Base-by-base conservation (phyloP, 306 rosid species). In the Pyrus pyrifolia region DNA sequence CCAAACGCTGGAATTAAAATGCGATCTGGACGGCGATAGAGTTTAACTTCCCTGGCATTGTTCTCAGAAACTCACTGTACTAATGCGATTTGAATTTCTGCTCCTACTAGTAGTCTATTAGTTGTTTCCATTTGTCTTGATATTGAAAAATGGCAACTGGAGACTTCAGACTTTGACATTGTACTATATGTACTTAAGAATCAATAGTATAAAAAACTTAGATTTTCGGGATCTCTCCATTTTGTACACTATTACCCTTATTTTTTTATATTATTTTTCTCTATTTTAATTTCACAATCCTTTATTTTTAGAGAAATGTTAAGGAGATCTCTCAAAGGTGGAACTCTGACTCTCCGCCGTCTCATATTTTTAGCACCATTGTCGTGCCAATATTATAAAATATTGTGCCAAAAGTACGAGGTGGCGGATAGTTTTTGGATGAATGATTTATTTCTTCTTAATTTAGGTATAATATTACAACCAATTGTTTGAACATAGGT, bases 1-100 rank as follows among this genome's bases (percentile, higher is more conserved):
- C 33, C 66, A 92, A 87, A 81, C 82, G 95, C 69, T 92, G 97
- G 96, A 89, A 92, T 79, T 92, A 80, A 85, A 61, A 75, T 14
- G 68, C 57, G 73, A 38, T 78, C 70, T 55, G 70, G 74, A 81
- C 65, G 78, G 60, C 46, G 19, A 53, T 65, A 77, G 84, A 42
- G 45, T 42, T 42, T 42, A 42, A 42, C 45, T 42, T 42, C 45
- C 45, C 12, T 42, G 45, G 45, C 45, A 42, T 42, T 42, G 45
- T 42, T 73, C 70, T 74, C 85, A 80, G 89, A 72, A 73, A 68
- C 70, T 74, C 46, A 74, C 30, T 78, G 63, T 78, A 70, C 78
- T 40, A 65, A 72, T 63, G 77, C 55, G 23, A 23, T 18, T 51
- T 22, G 27, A 22, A 72, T 71, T 59, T 59, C 21, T 22, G 29